These are phyloP conservation scores for Wallacemonas sp. DNA, from an alignment of 208 protist genomes.

Conservation along the genomic window DNA sequence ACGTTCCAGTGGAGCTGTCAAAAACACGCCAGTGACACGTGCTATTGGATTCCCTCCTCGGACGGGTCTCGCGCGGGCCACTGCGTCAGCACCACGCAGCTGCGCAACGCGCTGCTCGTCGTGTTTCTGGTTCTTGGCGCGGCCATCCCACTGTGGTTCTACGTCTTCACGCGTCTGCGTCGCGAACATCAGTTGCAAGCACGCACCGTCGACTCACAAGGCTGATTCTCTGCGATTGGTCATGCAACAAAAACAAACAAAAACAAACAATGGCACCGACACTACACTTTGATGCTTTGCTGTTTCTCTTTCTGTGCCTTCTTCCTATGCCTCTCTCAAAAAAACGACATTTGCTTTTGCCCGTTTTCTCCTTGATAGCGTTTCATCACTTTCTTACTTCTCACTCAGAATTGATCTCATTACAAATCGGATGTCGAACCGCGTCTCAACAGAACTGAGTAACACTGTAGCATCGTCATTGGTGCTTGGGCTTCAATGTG, in stretches of 20 bases:
- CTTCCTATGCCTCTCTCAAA: background rate
- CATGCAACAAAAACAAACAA: too few species aligned
- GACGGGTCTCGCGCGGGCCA: slow-evolving; percentile 18
- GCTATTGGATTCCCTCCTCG: slow-evolving; percentile 37
- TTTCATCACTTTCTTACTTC: too few species aligned
- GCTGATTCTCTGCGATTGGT: too few species aligned
- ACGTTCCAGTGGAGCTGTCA: slow-evolving; percentile 6
- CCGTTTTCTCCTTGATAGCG: background rate
- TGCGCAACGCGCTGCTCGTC: slow-evolving; percentile 72
- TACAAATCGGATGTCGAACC: too few species aligned
- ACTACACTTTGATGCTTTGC: background rate
- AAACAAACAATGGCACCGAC: too few species aligned
- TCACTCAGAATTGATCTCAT: too few species aligned
- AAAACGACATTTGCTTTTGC: background rate
- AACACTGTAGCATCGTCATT: too few species aligned
- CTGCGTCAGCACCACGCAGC: slow-evolving; percentile 53
- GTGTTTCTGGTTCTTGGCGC: slow-evolving; percentile 53
- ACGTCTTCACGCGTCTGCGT: slow-evolving; percentile 42
- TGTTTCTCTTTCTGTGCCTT: slow-evolving; percentile 15
- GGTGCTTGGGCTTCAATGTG: too few species aligned
- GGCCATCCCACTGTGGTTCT: slow-evolving; percentile 56
- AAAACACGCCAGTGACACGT: slow-evolving; percentile 14
- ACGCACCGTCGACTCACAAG: too few species aligned
- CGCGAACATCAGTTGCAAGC: too few species aligned
- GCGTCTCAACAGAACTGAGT: too few species aligned